phyloP scores from a whole-genome alignment of 169 alveolate genomes.

The Cryptosporidium parvum region DNA sequence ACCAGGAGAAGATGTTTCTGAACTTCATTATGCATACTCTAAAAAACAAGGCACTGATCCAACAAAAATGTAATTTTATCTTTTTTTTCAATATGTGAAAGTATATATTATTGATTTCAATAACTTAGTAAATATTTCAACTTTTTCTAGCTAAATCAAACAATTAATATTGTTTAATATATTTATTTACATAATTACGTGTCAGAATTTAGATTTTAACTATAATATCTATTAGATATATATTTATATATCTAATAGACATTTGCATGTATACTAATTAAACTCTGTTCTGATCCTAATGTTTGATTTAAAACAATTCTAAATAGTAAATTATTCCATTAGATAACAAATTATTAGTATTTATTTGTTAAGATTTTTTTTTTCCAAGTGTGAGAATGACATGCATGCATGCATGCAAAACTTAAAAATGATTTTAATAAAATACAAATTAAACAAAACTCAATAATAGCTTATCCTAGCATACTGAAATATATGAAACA shows the following conservation, averaged over 20 bases:
- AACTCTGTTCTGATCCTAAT: neutral
- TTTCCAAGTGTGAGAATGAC: no score
- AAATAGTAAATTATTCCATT: no score
- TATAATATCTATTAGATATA: no score
- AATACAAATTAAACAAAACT: neutral
- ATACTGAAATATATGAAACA: neutral
- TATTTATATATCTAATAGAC: no score
- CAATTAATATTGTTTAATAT: no score
- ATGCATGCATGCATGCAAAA: neutral
- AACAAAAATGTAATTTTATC: neutral
- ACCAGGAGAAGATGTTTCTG: constrained; percentile 92
- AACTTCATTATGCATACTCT: constrained; percentile 90
- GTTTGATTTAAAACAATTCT: no score
- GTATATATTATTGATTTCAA: neutral
- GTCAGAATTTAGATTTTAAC: neutral
- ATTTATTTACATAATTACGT: neutral
- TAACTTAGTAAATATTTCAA: neutral
- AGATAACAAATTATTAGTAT: no score
- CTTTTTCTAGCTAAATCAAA: neutral
- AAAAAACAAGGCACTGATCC: constrained; percentile 82
- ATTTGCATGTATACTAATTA: neutral
- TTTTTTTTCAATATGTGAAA: neutral
- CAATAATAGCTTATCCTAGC: neutral
- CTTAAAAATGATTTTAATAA: no score
- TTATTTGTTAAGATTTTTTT: no score